phyloP scores from a whole-genome alignment of 2,329 filamentous ascomycete genomes.

The Fusarium sp. region DNA sequence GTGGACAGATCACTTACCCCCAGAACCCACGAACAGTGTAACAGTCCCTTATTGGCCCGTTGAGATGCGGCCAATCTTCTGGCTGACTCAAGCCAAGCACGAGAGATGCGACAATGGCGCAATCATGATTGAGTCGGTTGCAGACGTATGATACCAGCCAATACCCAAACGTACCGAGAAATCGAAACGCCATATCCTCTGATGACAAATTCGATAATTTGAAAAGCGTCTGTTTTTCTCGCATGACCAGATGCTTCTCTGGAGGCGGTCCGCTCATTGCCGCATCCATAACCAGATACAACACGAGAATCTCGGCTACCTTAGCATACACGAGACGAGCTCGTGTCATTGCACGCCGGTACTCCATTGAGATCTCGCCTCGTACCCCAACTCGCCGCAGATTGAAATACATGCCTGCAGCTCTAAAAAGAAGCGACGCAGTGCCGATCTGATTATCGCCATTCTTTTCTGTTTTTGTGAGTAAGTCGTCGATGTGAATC shows the following conservation, averaged over 20 bases:
- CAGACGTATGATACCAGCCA: background rate
- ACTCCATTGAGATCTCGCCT: background rate
- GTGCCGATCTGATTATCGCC: accelerated
- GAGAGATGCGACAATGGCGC: background rate
- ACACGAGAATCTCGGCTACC: background rate
- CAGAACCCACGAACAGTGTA: slow-evolving; percentile 16
- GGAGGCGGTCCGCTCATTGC: background rate
- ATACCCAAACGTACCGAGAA: background rate
- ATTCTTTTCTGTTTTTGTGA: background rate
- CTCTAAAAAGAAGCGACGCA: background rate
- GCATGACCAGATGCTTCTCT: background rate
- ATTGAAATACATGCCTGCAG: background rate
- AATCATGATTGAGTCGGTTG: background rate
- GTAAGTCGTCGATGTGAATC: background rate
- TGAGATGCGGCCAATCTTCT: slow-evolving; percentile 15
- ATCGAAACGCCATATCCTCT: background rate
- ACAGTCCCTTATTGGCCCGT: slow-evolving; percentile 1
- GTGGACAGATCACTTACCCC: background rate
- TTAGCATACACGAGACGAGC: background rate
- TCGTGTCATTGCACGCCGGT: accelerated
- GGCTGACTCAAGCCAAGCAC: background rate
- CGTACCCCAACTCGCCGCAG: background rate
- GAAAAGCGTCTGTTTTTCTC: slow-evolving; percentile 2
- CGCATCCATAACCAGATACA: slow-evolving; percentile 2
- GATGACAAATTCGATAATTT: accelerated